These are phyloP conservation scores for Solanum dulcamara DNA, from an alignment of 257 asterid species.

Conservation along the genomic window DNA sequence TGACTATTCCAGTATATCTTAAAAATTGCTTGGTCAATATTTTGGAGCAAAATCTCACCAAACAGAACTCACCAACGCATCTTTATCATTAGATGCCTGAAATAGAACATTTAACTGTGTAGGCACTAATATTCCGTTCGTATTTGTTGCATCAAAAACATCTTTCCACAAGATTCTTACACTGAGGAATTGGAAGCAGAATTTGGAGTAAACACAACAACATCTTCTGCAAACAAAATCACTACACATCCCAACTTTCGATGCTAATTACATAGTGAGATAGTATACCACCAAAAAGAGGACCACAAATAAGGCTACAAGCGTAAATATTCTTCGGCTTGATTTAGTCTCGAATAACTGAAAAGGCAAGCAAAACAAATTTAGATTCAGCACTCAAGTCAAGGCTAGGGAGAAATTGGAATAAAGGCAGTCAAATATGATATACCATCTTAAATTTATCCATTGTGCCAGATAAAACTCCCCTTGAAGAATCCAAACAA, in stretches of 20 bases:
- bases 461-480: slow-evolving; percentile 85
- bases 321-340: slow-evolving; percentile 66
- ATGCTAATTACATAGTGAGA: slow-evolving; percentile 51
- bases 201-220: not conserved
- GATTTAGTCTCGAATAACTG: slow-evolving; percentile 93
- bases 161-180: not conserved
- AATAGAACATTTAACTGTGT: not conserved
- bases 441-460: slow-evolving; percentile 87
- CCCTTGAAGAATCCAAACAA: slow-evolving; percentile 65
- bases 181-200: not conserved
- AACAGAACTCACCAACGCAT: too few species aligned
- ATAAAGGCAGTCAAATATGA: not conserved
- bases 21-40: too few species aligned
- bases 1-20: too few species aligned
- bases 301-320: slow-evolving; percentile 79
- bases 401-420: not conserved
- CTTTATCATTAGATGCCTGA: not conserved
- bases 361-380: not conserved
- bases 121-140: not conserved
- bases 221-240: not conserved
- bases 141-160: not conserved
- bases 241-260: not conserved
- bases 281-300: slow-evolving; percentile 68
- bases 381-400: not conserved
- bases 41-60: too few species aligned